Evolutionary conservation across 1,139 yeast species (phyloP).

Genomic region (Kluyveromyces sp.): DNA sequence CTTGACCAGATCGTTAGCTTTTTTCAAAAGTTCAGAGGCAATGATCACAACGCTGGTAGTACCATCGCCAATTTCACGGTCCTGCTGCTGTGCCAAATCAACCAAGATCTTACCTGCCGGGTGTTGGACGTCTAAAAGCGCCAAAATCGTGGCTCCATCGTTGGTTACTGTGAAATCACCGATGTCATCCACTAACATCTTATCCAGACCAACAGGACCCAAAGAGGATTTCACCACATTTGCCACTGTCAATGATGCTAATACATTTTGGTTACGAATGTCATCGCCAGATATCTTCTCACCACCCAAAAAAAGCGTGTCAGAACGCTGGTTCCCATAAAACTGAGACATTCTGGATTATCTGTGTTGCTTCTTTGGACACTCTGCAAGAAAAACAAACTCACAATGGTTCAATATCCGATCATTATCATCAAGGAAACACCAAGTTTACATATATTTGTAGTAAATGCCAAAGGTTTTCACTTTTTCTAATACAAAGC

Average conservation of each 20-base stretch:
- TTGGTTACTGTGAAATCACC: slow-evolving; percentile 98
- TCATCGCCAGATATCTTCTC: slow-evolving; percentile 95
- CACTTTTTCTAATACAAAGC: no score
- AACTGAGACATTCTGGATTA: slow-evolving; percentile 43
- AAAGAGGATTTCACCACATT: slow-evolving; percentile 94
- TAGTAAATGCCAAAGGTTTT: not conserved
- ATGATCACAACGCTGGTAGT: slow-evolving; percentile 93
- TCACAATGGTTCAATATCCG: not conserved
- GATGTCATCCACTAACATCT: slow-evolving; percentile 97
- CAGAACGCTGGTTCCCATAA: slow-evolving; percentile 72
- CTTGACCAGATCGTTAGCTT: slow-evolving; percentile 91
- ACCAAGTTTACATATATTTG: no score
- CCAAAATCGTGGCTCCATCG: slow-evolving; percentile 95
- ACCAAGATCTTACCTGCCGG: slow-evolving; percentile 98
- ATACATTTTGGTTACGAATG: slow-evolving; percentile 89
- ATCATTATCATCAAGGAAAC: no score
- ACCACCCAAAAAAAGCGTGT: slow-evolving; percentile 89
- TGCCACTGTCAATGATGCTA: slow-evolving; percentile 95
- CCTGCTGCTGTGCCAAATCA: slow-evolving; percentile 97
- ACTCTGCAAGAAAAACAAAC: not conserved
- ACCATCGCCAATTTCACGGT: slow-evolving; percentile 98
- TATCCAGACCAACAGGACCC: slow-evolving; percentile 98
- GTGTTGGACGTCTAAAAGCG: slow-evolving; percentile 91
- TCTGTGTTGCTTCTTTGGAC: not conserved
- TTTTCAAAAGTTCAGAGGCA: slow-evolving; percentile 83